Conservation (phyloP, 768 basidiomycete species). For the Termitomyces sp. region DNA sequence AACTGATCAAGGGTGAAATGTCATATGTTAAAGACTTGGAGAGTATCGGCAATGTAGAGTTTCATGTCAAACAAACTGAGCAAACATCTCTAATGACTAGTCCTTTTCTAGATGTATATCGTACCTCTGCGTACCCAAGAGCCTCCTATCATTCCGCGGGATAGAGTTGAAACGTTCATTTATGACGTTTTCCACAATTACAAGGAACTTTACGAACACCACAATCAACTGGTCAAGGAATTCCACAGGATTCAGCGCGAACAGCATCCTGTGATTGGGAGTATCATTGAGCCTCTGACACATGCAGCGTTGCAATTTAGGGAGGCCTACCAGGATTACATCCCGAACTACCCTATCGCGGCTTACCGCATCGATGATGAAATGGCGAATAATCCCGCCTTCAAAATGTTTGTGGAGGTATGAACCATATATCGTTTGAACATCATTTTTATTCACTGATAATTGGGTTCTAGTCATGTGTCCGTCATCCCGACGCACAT, state of each 20-base stretch:
- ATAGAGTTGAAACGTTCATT: conserved; percentile 72
- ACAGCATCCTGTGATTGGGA: conserved; percentile 74
- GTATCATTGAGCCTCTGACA: conserved; percentile 78
- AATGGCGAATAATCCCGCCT: conserved; percentile 73
- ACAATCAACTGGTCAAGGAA: conserved; percentile 69
- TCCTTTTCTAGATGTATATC: conserved; percentile 65
- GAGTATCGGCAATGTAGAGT: conserved; percentile 68
- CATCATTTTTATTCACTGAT: conserved; percentile 14
- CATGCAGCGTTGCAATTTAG: conserved; percentile 92
- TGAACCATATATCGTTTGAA: conserved; percentile 14
- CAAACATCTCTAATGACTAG: neutral
- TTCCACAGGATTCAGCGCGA: conserved; percentile 87
- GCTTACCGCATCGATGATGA: conserved; percentile 86
- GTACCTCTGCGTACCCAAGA: conserved; percentile 65
- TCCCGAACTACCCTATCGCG: conserved; percentile 91
- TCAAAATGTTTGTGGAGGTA: conserved; percentile 81
- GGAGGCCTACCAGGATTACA: conserved; percentile 89
- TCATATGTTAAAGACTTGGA: conserved; percentile 90
- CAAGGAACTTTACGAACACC: conserved; percentile 67
- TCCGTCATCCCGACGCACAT: conserved; percentile 70
- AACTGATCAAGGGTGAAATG: conserved; percentile 95
- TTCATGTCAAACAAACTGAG: neutral
- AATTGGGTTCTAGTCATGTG: conserved; percentile 28
- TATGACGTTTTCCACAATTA: conserved; percentile 89
- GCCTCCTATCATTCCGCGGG: conserved; percentile 72